Evolutionary conservation across 2,329 filamentous ascomycete species (phyloP).

Genomic region (Colletotrichum euphorbiae): DNA sequence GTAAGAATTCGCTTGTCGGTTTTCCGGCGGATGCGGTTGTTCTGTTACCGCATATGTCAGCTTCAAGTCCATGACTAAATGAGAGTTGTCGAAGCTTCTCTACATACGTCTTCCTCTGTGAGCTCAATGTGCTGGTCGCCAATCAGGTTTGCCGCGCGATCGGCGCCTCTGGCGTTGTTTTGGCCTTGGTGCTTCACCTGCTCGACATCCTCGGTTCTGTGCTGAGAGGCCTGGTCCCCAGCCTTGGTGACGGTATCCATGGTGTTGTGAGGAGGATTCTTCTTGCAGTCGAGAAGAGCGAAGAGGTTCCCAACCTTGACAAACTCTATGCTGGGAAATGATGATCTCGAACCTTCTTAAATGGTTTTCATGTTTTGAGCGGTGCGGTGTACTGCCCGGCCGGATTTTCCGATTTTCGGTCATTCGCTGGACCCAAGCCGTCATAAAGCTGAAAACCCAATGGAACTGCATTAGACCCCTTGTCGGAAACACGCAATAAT

Average conservation of each 20-base stretch:
- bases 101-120: slow-evolving; percentile 51
- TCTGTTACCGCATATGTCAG: slow-evolving; percentile 47
- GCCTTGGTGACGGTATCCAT: slow-evolving; percentile 28
- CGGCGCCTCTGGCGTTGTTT: slow-evolving; percentile 23
- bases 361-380: slow-evolving; percentile 2
- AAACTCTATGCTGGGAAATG: not conserved
- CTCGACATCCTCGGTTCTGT: slow-evolving; percentile 30
- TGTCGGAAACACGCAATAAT: slow-evolving; percentile 14
- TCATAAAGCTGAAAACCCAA: slow-evolving; percentile 2
- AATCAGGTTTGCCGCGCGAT: slow-evolving; percentile 37
- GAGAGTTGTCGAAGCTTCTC: not conserved
- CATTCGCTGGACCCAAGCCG: slow-evolving; percentile 11
- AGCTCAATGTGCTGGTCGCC: slow-evolving; percentile 41
- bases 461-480: slow-evolving; percentile 1
- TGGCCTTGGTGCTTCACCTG: slow-evolving; percentile 27
- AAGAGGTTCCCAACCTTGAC: not conserved
- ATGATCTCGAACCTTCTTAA: slow-evolving; percentile 25
- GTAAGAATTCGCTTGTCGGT: slow-evolving; percentile 69
- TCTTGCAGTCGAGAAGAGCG: not conserved
- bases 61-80: not conserved
- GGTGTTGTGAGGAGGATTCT: not conserved
- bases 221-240: slow-evolving; percentile 24
- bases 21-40: slow-evolving; percentile 68
- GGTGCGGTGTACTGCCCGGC: slow-evolving; percentile 1
- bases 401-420: not conserved